These are phyloP conservation scores for Chenopodium suecicum DNA, from an alignment of 148 eudicot species.

Conservation along the genomic window DNA sequence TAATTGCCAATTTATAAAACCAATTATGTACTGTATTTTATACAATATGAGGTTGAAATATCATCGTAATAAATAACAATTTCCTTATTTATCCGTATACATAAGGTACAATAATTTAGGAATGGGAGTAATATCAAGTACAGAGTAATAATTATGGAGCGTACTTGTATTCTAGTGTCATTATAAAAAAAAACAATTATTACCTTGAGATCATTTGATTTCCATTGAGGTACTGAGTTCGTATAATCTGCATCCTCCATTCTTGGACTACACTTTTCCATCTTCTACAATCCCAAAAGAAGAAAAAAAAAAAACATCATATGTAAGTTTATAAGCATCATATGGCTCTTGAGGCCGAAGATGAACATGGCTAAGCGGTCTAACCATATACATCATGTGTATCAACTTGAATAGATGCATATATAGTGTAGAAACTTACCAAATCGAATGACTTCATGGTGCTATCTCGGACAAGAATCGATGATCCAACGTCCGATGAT, in stretches of 20 bases:
- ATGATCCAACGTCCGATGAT: slow-evolving; percentile 40
- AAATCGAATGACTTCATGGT: slow-evolving; percentile 22
- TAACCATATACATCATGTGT: too few relatives aligned
- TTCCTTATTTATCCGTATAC: too few relatives aligned
- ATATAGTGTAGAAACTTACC: slow-evolving; percentile 12
- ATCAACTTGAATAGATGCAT: background rate
- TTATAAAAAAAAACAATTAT: background rate
- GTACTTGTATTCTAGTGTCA: background rate
- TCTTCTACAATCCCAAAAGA: slow-evolving; percentile 40
- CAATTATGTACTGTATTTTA: too few relatives aligned
- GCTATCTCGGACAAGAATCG: slow-evolving; percentile 39
- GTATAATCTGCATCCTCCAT: slow-evolving; percentile 51
- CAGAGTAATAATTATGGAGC: background rate
- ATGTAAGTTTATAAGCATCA: background rate
- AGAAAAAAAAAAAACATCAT: background rate
- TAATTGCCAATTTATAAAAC: too few relatives aligned
- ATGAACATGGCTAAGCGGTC: background rate
- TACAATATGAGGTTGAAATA: too few relatives aligned
- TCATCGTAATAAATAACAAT: too few relatives aligned
- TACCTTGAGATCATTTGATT: slow-evolving; percentile 94
- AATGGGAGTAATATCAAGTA: too few relatives aligned
- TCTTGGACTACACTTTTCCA: slow-evolving; percentile 45
- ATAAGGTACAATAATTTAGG: too few relatives aligned
- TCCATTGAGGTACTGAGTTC: slow-evolving; percentile 67
- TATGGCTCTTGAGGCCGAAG: too few relatives aligned